A percentile compares a stretch with the other conserved stretches of the same genome.
These are phyloP conservation scores for Aegilops bicornis DNA, from an alignment of 176 grass and related monocot species.

Conservation along the genomic window DNA sequence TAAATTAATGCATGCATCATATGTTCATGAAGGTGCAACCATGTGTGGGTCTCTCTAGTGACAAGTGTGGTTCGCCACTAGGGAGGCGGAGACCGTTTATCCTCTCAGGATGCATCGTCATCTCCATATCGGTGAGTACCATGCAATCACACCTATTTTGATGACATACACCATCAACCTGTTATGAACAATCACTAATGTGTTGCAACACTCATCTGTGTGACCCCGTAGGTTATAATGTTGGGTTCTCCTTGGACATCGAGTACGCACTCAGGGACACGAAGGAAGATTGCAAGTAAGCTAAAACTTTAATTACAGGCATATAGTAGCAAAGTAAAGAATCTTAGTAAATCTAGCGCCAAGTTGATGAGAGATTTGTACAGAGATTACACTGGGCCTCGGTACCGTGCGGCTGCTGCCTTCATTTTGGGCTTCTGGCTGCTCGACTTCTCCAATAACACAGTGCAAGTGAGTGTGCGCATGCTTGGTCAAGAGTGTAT, in stretches of 20 bases:
- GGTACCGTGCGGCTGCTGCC: constrained; percentile 48
- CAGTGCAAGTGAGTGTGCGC: constrained; percentile 51
- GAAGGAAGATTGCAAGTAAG: constrained; percentile 66
- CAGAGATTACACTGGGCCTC: constrained; percentile 61
- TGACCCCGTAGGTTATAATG: constrained; percentile 44
- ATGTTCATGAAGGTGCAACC: constrained; percentile 50
- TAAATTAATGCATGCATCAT: not conserved
- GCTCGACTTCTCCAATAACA: constrained; percentile 89
- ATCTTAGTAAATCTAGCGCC: not conserved
- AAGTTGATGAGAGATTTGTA: not conserved
- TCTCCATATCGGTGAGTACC: constrained; percentile 56
- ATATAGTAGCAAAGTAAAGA: not conserved
- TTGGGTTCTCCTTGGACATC: constrained; percentile 76
- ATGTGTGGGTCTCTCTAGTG: constrained; percentile 67
- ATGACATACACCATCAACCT: not conserved
- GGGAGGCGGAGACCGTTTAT: constrained; percentile 74
- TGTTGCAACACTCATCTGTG: not conserved
- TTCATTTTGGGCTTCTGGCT: constrained; percentile 84
- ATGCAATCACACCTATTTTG: not conserved
- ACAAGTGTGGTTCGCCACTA: constrained; percentile 60
- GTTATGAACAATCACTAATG: not conserved
- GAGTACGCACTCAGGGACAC: constrained; percentile 67
- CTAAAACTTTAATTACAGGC: not conserved
- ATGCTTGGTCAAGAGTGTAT: not conserved
- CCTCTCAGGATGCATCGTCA: constrained; percentile 56